These are phyloP conservation scores for Gnetum montanum DNA, from an alignment of 75 land plant species.

Conservation along the genomic window DNA sequence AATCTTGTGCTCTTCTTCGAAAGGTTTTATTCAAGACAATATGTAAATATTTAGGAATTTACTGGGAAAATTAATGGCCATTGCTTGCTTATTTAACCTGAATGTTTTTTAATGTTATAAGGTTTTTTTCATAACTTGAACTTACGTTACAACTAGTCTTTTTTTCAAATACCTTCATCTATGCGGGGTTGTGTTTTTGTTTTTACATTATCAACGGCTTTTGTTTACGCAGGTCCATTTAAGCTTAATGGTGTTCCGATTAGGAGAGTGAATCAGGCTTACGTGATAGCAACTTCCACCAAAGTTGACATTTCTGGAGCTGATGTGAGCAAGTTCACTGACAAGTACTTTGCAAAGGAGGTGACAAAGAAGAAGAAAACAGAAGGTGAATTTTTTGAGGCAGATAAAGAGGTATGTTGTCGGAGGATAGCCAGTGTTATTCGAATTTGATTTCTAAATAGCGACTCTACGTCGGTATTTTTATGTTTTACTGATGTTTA, in stretches of 20 bases:
- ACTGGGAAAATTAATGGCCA: too few relatives aligned
- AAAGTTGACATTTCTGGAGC: conserved; percentile 35
- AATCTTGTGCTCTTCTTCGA: too few relatives aligned
- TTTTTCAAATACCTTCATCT: too few relatives aligned
- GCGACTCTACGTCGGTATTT: not conserved
- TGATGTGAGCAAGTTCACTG: conserved; percentile 31
- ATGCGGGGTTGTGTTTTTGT: not conserved
- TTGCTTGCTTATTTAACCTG: too few relatives aligned
- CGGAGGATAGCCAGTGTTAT: too few relatives aligned
- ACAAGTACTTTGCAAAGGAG: conserved; percentile 31
- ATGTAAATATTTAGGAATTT: too few relatives aligned
- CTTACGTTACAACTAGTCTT: too few relatives aligned
- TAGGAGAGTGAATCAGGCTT: conserved; percentile 47
- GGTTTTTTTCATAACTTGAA: too few relatives aligned
- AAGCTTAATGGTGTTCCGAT: conserved; percentile 57
- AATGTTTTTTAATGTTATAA: too few relatives aligned
- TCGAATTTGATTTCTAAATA: not conserved
- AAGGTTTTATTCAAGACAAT: too few relatives aligned
- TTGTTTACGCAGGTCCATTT: conserved; percentile 41
- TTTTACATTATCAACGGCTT: too few relatives aligned
- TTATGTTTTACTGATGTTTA: not conserved
- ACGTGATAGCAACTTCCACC: conserved; percentile 58
- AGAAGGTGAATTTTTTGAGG: conserved; percentile 42
- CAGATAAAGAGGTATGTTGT: conserved; percentile 45
- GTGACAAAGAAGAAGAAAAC: conserved; percentile 36